Base-by-base conservation (phyloP, 768 basidiomycete genomes). In the Sporobolomyces pararoseus region DNA sequence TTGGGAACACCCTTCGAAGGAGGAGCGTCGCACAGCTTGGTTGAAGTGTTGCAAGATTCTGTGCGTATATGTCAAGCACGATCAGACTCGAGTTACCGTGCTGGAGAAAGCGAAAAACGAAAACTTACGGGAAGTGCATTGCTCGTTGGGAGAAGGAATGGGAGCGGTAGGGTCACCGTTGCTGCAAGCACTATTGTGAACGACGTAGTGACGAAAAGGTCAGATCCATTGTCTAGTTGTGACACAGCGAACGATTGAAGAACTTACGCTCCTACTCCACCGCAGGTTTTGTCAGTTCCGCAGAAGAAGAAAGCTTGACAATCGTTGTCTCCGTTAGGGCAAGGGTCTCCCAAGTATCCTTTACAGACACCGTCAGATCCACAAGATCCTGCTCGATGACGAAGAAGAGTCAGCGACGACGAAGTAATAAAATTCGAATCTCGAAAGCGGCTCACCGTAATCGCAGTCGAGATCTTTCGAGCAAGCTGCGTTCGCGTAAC, bases 301-400 rank as follows among this genome's bases (percentile, higher is more conserved):
- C 75, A 75, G 69, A 73, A 73, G 69, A 75, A 73, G 72, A 70
- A 75, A 29, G 71, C 75, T 63, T 67, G 70, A 62, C 74, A 71
- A 57, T 68, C 64, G 21, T 27, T 65, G 54, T 72, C 29, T 44
- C 51, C 50, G 37, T 37, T 60, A 35, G 62, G 31, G 69, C 68
- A 73, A 4, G 67, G 42, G 39, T 70, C 68, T 44, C 75, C 72
- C 27, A 70, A 64, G 69, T 71, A 70, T 16, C 71, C 68, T 2
- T 42, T 44, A 69, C 68, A 67, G 31, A 16, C 42, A n/a, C 68
- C 68, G 54, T 68, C 42, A 1, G 52, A 46, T 31, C 68, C 66
- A 64, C 74, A 73, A 6, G 72, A 71, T 21, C 72, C 66, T 72
- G 62, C 10, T 34, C 13, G 35, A 44, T 39, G 55, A 32, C 6